phyloP scores from a whole-genome alignment of 2,329 filamentous ascomycete genomes.

The Aspergillus vadensis region DNA sequence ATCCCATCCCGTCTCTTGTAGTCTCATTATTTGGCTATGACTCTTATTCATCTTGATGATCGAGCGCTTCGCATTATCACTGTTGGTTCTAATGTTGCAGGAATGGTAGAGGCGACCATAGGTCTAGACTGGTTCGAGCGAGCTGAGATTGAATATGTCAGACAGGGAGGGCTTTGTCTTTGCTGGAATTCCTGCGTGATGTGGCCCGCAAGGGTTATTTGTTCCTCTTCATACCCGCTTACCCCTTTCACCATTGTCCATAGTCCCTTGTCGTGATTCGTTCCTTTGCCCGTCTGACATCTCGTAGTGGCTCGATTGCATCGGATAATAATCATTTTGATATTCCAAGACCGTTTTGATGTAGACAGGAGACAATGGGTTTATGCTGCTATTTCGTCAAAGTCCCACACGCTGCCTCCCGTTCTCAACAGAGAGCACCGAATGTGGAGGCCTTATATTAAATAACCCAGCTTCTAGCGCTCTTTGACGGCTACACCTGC shows the following conservation, averaged over 20 bases:
- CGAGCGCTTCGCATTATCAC: slow-evolving; percentile 15
- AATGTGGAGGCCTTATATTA: not conserved
- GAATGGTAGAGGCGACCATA: slow-evolving; percentile 7
- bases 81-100: slow-evolving; percentile 10
- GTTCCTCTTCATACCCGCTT: not conserved
- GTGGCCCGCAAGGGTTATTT: not conserved
- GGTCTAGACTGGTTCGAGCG: not conserved
- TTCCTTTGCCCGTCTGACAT: slow-evolving; percentile 11
- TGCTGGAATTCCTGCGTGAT: not conserved
- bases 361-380: not conserved
- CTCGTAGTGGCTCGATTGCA: slow-evolving; percentile 15
- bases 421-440: not conserved
- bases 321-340: slow-evolving; percentile 3
- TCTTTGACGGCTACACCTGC: not conserved
- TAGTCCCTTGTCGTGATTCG: slow-evolving; percentile 6
- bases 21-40: slow-evolving; percentile 29
- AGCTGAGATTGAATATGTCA: not conserved
- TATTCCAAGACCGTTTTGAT: not conserved
- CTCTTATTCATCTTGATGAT: slow-evolving; percentile 18
- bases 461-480: not conserved
- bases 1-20: slow-evolving; percentile 31
- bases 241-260: not conserved
- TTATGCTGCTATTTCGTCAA: not conserved
- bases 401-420: too few relatives aligned
- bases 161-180: not conserved